These are phyloP conservation scores for Colletotrichum theobromicola DNA, from an alignment of 2,329 filamentous ascomycete genomes.

Conservation along the genomic window DNA sequence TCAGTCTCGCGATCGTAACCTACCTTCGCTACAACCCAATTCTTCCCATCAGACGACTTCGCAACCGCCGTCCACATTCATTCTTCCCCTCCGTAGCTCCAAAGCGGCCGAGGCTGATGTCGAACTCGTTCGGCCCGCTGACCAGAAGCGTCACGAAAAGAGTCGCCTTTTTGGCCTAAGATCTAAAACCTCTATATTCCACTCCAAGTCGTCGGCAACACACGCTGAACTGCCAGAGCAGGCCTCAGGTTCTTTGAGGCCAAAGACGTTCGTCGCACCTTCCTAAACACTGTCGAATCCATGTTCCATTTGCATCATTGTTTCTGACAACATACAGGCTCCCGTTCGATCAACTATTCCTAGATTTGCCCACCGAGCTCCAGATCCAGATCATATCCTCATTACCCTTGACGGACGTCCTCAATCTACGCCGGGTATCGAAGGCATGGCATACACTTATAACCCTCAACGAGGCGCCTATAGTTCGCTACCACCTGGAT, in stretches of 20 bases:
- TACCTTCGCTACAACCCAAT: conserved; percentile 24
- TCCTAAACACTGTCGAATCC: neutral
- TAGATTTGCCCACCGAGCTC: conserved; percentile 63
- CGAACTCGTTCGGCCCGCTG: conserved; percentile 32
- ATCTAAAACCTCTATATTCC: conserved; percentile 40
- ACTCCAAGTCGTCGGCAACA: conserved; percentile 18
- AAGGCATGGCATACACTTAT: conserved; percentile 65
- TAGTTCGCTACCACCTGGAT: conserved; percentile 65
- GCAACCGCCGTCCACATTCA: conserved; percentile 45
- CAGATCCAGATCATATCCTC: conserved; percentile 67
- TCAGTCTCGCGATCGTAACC: conserved; percentile 2
- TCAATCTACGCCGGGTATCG: conserved; percentile 64
- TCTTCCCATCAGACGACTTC: conserved; percentile 25
- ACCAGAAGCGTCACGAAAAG: conserved; percentile 41
- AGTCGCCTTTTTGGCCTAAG: conserved; percentile 46
- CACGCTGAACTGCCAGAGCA: neutral
- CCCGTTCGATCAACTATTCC: conserved; percentile 62
- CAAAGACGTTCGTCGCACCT: conserved; percentile 6
- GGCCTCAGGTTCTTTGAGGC: neutral
- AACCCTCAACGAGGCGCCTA: conserved; percentile 63
- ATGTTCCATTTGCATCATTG: neutral
- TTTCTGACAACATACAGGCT: conserved; percentile 36
- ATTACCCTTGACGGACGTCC: conserved; percentile 63
- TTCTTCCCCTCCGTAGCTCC: conserved; percentile 53
- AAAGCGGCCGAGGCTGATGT: conserved; percentile 32